Evolutionary conservation across 169 alveolate genomes (phyloP).

Genomic region (Ichthyophthirius multifiliis): DNA sequence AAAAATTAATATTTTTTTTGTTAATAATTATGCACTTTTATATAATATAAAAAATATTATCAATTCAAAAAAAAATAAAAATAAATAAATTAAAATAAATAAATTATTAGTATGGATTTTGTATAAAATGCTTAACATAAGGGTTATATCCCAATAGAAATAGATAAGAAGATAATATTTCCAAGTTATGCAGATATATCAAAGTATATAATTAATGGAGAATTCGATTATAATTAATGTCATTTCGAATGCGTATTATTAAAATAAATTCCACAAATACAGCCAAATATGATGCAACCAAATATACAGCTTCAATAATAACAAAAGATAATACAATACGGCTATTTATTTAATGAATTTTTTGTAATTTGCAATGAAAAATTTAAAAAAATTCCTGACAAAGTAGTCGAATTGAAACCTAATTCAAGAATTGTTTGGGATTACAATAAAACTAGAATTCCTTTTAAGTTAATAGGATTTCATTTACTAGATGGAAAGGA

Average conservation of each 20-base stretch:
- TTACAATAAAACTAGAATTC: background rate
- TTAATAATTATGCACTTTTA: no score
- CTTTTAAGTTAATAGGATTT: background rate
- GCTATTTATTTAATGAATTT: background rate
- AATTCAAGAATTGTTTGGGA: constrained; percentile 3
- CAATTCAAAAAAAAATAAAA: no score
- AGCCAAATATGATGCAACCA: no score
- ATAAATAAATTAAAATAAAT: no score
- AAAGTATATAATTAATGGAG: background rate
- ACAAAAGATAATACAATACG: background rate
- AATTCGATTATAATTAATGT: background rate
- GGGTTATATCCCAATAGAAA: background rate
- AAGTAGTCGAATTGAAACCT: background rate
- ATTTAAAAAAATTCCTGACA: constrained; percentile 8
- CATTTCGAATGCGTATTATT: background rate
- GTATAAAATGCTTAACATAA: no score
- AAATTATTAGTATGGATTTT: no score
- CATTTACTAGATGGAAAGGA: background rate
- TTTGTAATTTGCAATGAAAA: constrained; percentile 8
- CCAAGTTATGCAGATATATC: constrained; percentile 5
- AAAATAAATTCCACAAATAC: background rate
- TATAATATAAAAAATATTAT: no score
- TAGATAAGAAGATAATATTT: background rate
- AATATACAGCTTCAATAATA: no score
- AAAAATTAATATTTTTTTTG: no score